Base-by-base conservation (phyloP, 148 eudicot species). In the Camellia japonica region DNA sequence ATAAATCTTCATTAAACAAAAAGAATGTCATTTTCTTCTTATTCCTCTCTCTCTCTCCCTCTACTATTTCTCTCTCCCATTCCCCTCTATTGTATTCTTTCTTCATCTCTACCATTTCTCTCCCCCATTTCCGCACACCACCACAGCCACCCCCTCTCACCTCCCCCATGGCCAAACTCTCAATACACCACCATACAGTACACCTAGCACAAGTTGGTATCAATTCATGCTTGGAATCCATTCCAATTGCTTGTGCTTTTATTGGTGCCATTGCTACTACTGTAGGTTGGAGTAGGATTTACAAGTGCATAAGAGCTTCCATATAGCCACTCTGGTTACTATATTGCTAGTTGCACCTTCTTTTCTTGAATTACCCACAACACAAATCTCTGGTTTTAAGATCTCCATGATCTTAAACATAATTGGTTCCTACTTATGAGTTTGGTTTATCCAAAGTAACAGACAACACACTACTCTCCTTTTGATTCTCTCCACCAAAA, bases 241-340 rank as follows among this genome's bases (percentile, higher is more conserved):
- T 81, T 86, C 81, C 89, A 79, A 69, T 69, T 85, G 82, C 78
- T 79, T 23, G 73, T 69, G 47, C 78, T 78, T 12, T 84, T 73
- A 76, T 83, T 73, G 44, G 38, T 30, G 38, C 71, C 73, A 73
- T 68, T 46, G 61, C 62, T 64, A 14, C 58, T 51, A 47, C 74
- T 75, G 69, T 73, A 87, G 43, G 76, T 76, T 47, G 82, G 68
- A 38, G 82, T 58, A 72, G 80, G 72, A 63, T 75, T 78, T 75
- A 75, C 72, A 77, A 91, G 79, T 52, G 71, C 88, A 82, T 51
- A 85, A 15, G 83, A 71, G 60, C 75, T 82, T 7, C 89, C 93
- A 76, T 90, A 89, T 52, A 81, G 88, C 95, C 95, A 91, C 81
- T 89, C 95, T 30, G 38, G 38, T 30, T 30, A 30, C 38, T 30